These are phyloP conservation scores for Phaeotremella skinneri DNA, from an alignment of 768 basidiomycete genomes.

Conservation along the genomic window DNA sequence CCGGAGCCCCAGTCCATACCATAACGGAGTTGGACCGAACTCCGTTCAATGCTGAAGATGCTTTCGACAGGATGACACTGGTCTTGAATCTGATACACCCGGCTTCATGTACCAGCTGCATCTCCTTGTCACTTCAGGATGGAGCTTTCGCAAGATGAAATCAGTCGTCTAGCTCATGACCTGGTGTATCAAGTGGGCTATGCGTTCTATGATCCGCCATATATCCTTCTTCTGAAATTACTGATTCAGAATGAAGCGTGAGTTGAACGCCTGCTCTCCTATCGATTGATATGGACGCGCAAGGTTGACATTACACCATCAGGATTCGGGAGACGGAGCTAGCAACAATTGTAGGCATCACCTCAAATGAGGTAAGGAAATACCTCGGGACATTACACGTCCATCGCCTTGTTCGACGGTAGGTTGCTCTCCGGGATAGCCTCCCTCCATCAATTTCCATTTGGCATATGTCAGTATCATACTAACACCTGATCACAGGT, in stretches of 20 bases:
- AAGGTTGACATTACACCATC: not conserved
- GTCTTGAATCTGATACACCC: too few species aligned
- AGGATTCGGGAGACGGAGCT: conserved; percentile 39
- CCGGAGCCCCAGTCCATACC: too few species aligned
- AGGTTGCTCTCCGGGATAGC: conserved; percentile 5
- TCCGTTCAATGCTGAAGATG: too few species aligned
- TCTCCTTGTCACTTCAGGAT: conserved; percentile 11
- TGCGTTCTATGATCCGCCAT: conserved; percentile 91
- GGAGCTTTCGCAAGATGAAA: conserved; percentile 33
- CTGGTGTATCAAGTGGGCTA: conserved; percentile 91
- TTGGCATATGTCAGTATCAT: not conserved
- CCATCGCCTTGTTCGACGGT: conserved; percentile 47
- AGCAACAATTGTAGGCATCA: conserved; percentile 18
- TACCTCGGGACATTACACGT: conserved; percentile 45
- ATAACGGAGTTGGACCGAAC: too few species aligned
- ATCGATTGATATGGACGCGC: not conserved
- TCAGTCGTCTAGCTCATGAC: conserved; percentile 31
- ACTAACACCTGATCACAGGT: conserved; percentile 17
- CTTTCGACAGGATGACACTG: too few species aligned
- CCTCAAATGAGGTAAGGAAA: conserved; percentile 43
- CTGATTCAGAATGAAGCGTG: conserved; percentile 90
- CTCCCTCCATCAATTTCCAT: too few species aligned
- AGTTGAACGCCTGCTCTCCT: conserved; percentile 55
- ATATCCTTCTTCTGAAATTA: conserved; percentile 88
- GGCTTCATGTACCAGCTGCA: too few species aligned